Conservation (phyloP, 2,329 filamentous ascomycete species). For the Cercospora brassicicola region DNA sequence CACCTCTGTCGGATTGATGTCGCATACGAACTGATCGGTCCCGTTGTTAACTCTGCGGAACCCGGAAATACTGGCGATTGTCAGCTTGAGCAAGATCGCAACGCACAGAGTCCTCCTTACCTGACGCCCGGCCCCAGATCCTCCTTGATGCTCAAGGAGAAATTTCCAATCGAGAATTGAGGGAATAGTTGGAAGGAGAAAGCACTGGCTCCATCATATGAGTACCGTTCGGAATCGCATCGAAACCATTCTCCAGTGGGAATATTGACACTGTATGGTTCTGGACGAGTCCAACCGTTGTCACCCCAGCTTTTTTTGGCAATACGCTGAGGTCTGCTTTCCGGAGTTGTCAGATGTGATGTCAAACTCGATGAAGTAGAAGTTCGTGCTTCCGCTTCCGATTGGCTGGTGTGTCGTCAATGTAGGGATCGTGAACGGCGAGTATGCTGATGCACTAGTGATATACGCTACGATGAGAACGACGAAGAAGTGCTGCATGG, state of each 20-base stretch:
- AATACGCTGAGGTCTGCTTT: slow-evolving; percentile 20
- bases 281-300: slow-evolving; percentile 21
- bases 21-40: slow-evolving; percentile 22
- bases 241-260: slow-evolving; percentile 31
- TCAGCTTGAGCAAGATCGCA: neutral
- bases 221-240: slow-evolving; percentile 21
- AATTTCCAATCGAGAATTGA: slow-evolving; percentile 34
- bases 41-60: neutral
- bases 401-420: slow-evolving; percentile 33
- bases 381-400: slow-evolving; percentile 32
- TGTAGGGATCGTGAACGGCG: slow-evolving; percentile 12
- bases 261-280: slow-evolving; percentile 24
- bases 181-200: slow-evolving; percentile 33
- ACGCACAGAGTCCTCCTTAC: slow-evolving; percentile 3
- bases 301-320: slow-evolving; percentile 31
- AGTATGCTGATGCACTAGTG: slow-evolving; percentile 4
- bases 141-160: slow-evolving; percentile 29
- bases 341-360: slow-evolving; percentile 25
- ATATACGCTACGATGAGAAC: neutral
- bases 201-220: slow-evolving; percentile 20
- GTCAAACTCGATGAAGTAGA: slow-evolving; percentile 32
- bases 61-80: neutral
- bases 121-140: slow-evolving; percentile 19
- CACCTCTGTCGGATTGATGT: slow-evolving; percentile 26
- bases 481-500: neutral